Evolutionary conservation across 768 basidiomycete species (phyloP).

Genomic region (Suillus discolor): DNA sequence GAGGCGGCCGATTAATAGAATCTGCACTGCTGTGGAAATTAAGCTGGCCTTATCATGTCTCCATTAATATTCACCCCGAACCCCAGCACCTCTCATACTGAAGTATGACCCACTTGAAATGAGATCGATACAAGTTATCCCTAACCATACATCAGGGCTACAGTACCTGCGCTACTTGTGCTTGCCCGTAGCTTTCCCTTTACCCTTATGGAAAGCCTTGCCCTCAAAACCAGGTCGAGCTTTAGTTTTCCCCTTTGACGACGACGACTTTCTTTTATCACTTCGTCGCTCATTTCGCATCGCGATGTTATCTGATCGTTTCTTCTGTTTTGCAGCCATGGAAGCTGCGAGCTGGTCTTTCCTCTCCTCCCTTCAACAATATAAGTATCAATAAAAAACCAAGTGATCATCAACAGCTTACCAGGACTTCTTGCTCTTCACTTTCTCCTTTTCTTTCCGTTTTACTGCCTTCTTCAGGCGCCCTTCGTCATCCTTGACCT

Average conservation of each 20-base stretch:
- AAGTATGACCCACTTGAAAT: background rate
- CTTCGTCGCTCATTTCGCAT: constrained; percentile 76
- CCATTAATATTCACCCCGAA: background rate
- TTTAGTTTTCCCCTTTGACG: constrained; percentile 50
- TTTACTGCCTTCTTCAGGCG: constrained; percentile 92
- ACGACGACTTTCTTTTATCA: constrained; percentile 54
- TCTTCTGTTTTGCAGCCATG: constrained; percentile 5
- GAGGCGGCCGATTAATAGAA: background rate
- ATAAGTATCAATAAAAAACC: background rate
- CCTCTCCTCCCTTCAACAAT: constrained; percentile 72
- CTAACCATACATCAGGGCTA: constrained; percentile 1
- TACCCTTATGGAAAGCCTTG: constrained; percentile 68
- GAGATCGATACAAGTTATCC: background rate
- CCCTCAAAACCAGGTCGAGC: constrained; percentile 88
- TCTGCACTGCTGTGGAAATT: background rate
- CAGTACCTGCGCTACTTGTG: constrained; percentile 21
- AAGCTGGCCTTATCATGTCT: background rate
- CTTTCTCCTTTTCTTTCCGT: constrained; percentile 88
- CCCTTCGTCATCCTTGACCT: constrained; percentile 84
- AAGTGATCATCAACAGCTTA: constrained; percentile 39
- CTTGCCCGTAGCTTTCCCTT: constrained; percentile 32
- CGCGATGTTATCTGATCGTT: constrained; percentile 71
- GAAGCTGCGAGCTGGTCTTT: constrained; percentile 75
- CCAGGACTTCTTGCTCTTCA: constrained; percentile 85
- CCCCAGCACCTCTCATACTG: background rate